These are phyloP conservation scores for Drosera capensis DNA, from an alignment of 148 eudicot genomes.

Conservation along the genomic window DNA sequence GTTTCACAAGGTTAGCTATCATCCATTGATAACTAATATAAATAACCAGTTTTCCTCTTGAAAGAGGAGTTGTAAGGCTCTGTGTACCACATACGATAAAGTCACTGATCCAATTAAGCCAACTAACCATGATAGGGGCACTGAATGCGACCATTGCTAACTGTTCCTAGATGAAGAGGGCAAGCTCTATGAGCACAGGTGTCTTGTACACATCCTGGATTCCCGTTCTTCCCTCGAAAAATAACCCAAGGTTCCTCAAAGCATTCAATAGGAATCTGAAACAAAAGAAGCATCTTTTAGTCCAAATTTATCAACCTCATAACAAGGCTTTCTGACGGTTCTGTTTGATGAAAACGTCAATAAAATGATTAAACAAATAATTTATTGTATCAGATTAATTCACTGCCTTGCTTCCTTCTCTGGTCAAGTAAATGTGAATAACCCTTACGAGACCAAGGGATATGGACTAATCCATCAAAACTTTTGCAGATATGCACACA, in stretches of 20 bases:
- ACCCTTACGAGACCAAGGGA: no score
- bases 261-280: slow-evolving; percentile 80
- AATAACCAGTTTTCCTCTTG: no score
- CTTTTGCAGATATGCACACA: slow-evolving; percentile 4
- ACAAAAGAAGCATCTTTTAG: slow-evolving; percentile 3
- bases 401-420: no score
- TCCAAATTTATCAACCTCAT: no score
- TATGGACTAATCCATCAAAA: no score
- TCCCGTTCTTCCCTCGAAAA: slow-evolving; percentile 85
- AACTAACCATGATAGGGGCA: slow-evolving; percentile 89
- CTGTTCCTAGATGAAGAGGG: slow-evolving; percentile 88
- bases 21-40: no score
- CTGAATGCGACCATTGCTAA: slow-evolving; percentile 83
- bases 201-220: slow-evolving; percentile 79
- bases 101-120: neutral
- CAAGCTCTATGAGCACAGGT: slow-evolving; percentile 98
- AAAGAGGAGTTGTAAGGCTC: no score
- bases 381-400: no score
- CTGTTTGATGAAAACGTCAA: no score
- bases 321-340: no score
- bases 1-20: neutral
- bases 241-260: slow-evolving; percentile 93
- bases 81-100: neutral
- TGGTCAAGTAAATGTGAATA: no score
- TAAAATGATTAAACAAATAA: no score